Base-by-base conservation (phyloP, 352 stramenopile genomes). In the Phytophthora pini region DNA sequence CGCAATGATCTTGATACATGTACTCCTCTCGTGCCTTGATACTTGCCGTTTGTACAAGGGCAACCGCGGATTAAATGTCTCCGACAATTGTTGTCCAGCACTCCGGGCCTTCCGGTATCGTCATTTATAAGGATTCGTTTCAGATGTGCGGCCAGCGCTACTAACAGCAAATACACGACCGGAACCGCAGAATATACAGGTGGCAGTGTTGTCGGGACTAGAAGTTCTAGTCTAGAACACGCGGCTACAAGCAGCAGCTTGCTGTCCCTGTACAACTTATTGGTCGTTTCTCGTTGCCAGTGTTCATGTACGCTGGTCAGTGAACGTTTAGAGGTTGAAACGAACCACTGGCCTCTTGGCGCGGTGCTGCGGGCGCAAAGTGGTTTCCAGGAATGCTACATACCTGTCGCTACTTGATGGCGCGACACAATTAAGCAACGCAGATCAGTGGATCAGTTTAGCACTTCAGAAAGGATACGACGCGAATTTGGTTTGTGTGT, bases 141-240 rank as follows among this genome's bases (percentile, higher is more conserved):
- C 51, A 56, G 60, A 68, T 56, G 24, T 11, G 41, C 31, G 7
- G 24, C 9, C 15, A 44, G 36, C 52, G 53, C 60, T 68, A 63
- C 51, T 63, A 68, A 68, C 52, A 63, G 52, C 44, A 49, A 52
- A 36, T 10, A 6, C 34, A 12, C 12, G n/a, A 17, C 47, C 29
- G n/a, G 34, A 53, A 5, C 40, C 53, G n/a, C 53, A 52, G 17
- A 32, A 9, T 39, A 39, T 47, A 57, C 50, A 48, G 17, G n/a
- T 47, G 50, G 27, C 15, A 47, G 22, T 39, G 9, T 44, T 46
- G 49, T 56, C 46, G 5, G 27, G 46, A 52, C 24, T 26, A 17
- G 17, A 20, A 20, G 17, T 1, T 20, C 17, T 20, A 20, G 17
- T 20, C 17, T 20, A 20, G 27, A 51, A 51, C 27, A 17, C 48